Base-by-base conservation (phyloP, 2,329 filamentous ascomycete genomes). In the Bipolaris sorokiniana region DNA sequence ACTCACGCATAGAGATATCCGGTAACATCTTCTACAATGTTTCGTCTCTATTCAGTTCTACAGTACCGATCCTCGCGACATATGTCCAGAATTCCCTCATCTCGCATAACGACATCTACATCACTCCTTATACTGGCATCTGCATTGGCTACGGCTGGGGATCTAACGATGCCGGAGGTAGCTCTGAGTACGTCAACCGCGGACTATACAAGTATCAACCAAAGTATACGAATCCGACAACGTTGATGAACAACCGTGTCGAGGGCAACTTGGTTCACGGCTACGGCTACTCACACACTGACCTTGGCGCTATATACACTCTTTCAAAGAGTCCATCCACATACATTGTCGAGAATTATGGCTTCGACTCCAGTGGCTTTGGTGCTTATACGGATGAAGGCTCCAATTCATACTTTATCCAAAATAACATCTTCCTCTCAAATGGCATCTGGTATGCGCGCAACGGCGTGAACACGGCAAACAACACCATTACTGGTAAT, bases 21-120 rank as follows among this genome's bases (percentile, higher is more conserved):
- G 51, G 51, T 20, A 61, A 63, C 55, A 63, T 63, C 18, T 63
- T 63, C 54, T 56, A 57, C 46, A 63, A 63, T 26, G 54, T 61
- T 9, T 58, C 54, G 13, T 58, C 57, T 16, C 48, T 63, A 7
- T 63, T 58, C 36, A 58, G 60, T 33, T 63, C 60, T 26, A 63
- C 57, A 16, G 58, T 60, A 2, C 57, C 60, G 15, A 63, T 63
- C 28, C 54, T 62, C 10, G 53, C 48, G 1, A 62, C 56, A 33
- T 62, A 62, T 45, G 26, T 62, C 11, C 51, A 57, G n/a, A 48
- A 51, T n/a, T 57, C 59, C 16, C 45, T 38, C 48, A 62, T 62
- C 37, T 48, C 53, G 20, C 59, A 59, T 46, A 62, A 62, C 42
- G 59, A 62, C 40, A 57, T 62, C 31, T 56, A 59, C 48, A 52